Conservation (phyloP, 495 filamentous ascomycete species). For the Aspergillus kassunensis region DNA sequence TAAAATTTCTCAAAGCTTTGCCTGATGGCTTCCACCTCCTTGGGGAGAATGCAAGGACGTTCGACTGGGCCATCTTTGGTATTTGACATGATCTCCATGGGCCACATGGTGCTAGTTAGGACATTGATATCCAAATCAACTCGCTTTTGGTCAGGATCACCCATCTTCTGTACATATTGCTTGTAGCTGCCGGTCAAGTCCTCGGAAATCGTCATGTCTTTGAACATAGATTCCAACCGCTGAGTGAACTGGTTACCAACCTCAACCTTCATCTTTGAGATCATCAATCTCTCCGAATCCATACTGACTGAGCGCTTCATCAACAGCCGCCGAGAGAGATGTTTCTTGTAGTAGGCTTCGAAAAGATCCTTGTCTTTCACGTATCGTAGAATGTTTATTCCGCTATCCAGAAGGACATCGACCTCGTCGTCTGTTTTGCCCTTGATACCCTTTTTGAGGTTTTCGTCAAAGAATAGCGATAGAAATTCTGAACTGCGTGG, state of each 20-base stretch:
- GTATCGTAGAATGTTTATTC: conserved; percentile 80
- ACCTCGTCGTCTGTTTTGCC: conserved; percentile 88
- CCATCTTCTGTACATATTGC: conserved; percentile 57
- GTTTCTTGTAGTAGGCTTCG: conserved; percentile 97
- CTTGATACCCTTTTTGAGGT: conserved; percentile 88
- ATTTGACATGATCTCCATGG: conserved; percentile 74
- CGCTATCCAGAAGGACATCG: conserved; percentile 84
- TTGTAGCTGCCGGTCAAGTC: conserved; percentile 78
- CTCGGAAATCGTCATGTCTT: conserved; percentile 87
- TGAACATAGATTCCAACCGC: conserved; percentile 97
- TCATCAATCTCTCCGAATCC: conserved; percentile 92
- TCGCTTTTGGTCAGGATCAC: conserved; percentile 60
- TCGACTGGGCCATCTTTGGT: conserved; percentile 49
- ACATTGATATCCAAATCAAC: conserved; percentile 80
- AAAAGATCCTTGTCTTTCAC: conserved; percentile 92
- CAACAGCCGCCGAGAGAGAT: conserved; percentile 79
- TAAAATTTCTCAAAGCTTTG: conserved; percentile 90
- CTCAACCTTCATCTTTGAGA: conserved; percentile 91
- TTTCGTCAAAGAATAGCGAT: conserved; percentile 96
- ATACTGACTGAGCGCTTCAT: conserved; percentile 83
- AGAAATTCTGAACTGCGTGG: conserved; percentile 80
- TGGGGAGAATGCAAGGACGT: conserved; percentile 63
- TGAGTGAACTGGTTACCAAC: conserved; percentile 90
- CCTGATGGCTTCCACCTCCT: conserved; percentile 70
- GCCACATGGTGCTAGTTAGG: conserved; percentile 92